phyloP scores from a whole-genome alignment of 2,329 filamentous ascomycete genomes.

The Aureobasidium sp. region DNA sequence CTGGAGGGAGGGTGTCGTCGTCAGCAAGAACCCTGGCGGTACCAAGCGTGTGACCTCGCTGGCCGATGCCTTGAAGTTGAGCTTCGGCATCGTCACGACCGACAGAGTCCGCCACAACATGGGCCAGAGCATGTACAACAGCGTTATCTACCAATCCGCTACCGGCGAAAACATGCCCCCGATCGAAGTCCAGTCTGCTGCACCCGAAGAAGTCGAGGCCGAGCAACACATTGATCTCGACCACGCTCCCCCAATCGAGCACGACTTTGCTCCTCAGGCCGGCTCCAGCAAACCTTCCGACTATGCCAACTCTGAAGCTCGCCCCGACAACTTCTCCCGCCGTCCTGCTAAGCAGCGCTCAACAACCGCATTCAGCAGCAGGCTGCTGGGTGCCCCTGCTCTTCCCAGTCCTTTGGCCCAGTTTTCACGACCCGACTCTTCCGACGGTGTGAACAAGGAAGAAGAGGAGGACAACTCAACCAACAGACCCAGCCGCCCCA shows the following conservation, averaged over 20 bases:
- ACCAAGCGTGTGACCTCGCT: slow-evolving; percentile 95
- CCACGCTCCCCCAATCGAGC: slow-evolving; percentile 19
- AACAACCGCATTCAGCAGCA: slow-evolving; percentile 18
- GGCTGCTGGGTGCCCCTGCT: slow-evolving; percentile 22
- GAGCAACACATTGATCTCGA: slow-evolving; percentile 24
- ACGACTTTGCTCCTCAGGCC: slow-evolving; percentile 22
- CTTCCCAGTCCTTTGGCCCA: slow-evolving; percentile 26
- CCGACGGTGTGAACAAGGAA: slow-evolving; percentile 4
- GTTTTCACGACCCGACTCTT: slow-evolving; percentile 25
- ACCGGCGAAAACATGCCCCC: slow-evolving; percentile 17
- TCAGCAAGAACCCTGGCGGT: slow-evolving; percentile 95
- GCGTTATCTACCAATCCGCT: slow-evolving; percentile 57
- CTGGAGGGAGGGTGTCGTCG: slow-evolving; percentile 88
- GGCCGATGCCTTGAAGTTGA: slow-evolving; percentile 90
- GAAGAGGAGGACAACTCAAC: not conserved
- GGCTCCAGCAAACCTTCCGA: slow-evolving; percentile 12
- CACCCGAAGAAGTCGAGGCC: slow-evolving; percentile 20
- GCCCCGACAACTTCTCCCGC: not conserved
- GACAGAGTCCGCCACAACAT: slow-evolving; percentile 48
- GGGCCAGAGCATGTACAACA: slow-evolving; percentile 60
- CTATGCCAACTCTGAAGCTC: slow-evolving; percentile 3
- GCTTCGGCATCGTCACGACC: slow-evolving; percentile 93
- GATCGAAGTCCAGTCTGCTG: not conserved
- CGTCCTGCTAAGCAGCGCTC: slow-evolving; percentile 17
- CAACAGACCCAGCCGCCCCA: not conserved